phyloP scores from a whole-genome alignment of 1,284 basidiomycete species.

The Sutorius eximius region DNA sequence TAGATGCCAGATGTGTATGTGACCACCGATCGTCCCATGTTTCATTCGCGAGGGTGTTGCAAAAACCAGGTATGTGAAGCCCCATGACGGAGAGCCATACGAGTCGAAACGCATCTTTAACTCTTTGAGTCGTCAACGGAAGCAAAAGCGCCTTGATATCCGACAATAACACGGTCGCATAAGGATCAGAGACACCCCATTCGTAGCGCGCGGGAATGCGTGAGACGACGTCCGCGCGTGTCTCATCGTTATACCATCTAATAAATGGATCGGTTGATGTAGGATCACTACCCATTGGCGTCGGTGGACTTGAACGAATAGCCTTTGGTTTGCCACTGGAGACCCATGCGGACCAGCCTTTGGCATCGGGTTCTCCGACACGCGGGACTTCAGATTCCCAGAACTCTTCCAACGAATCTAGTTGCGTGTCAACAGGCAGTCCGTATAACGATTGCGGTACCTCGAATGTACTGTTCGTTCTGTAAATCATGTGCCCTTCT shows the following conservation, averaged over 20 bases:
- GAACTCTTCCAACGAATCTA: conserved; percentile 66
- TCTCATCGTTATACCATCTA: conserved; percentile 70
- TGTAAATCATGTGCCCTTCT: conserved; percentile 3
- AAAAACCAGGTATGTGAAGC: conserved; percentile 69
- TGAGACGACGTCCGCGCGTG: conserved; percentile 43
- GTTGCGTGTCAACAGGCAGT: conserved; percentile 44
- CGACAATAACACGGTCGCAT: conserved; percentile 73
- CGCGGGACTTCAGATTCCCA: conserved; percentile 75
- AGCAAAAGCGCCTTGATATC: conserved; percentile 77
- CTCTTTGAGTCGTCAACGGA: conserved; percentile 49
- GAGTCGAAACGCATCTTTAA: conserved; percentile 66
- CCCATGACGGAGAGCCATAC: conserved; percentile 80
- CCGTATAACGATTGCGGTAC: conserved; percentile 44
- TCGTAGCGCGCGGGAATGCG: conserved; percentile 61
- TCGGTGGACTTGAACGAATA: conserved; percentile 9
- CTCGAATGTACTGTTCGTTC: conserved; percentile 50
- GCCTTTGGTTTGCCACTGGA: conserved; percentile 40
- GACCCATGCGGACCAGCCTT: conserved; percentile 65
- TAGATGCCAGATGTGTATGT: conserved; percentile 43
- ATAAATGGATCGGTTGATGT: conserved; percentile 58
- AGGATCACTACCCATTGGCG: conserved; percentile 22
- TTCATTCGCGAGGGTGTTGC: conserved; percentile 40
- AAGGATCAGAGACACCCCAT: conserved; percentile 70
- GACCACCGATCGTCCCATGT: conserved; percentile 70
- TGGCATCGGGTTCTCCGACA: conserved; percentile 58